Evolutionary conservation across 345 rosid species (phyloP).

Genomic region (Pistacia integerrima): DNA sequence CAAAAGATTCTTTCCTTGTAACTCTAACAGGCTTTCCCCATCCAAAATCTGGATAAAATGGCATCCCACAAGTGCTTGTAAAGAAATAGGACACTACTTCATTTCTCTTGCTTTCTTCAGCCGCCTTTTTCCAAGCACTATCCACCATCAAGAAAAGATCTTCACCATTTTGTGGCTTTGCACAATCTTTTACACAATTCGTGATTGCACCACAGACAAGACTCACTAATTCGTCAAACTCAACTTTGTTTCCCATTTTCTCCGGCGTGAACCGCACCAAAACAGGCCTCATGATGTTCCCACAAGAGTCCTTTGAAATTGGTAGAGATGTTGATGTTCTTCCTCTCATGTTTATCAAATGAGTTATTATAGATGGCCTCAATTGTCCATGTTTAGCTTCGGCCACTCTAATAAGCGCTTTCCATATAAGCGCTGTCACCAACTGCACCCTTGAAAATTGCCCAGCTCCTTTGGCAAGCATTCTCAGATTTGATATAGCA

Average conservation of each 20-base stretch:
- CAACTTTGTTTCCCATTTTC: background rate
- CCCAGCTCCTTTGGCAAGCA: background rate
- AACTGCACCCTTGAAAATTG: background rate
- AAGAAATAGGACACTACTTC: conserved; percentile 16
- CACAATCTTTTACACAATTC: background rate
- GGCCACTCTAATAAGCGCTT: conserved; percentile 14
- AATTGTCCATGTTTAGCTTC: conserved; percentile 14
- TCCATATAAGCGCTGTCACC: conserved; percentile 16
- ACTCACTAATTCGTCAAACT: background rate
- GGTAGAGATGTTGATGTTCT: conserved; percentile 9
- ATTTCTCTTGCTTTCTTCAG: background rate
- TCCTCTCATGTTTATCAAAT: conserved; percentile 14
- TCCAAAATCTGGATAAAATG: conserved; percentile 31
- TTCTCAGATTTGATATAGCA: background rate
- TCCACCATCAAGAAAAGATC: background rate
- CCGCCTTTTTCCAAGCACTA: background rate
- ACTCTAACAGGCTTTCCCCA: conserved; percentile 32
- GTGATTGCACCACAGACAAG: background rate
- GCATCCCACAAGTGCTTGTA: conserved; percentile 29
- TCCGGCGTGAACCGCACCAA: background rate
- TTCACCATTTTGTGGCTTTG: background rate
- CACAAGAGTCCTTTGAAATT: conserved; percentile 12
- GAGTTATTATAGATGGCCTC: conserved; percentile 12
- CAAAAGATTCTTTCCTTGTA: too few species aligned
- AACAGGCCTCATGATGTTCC: conserved; percentile 10